Percentiles rank a stretch among this genome's conserved stretches.
Conservation (phyloP, 495 filamentous ascomycete species). For the Tricharina praecox region DNA sequence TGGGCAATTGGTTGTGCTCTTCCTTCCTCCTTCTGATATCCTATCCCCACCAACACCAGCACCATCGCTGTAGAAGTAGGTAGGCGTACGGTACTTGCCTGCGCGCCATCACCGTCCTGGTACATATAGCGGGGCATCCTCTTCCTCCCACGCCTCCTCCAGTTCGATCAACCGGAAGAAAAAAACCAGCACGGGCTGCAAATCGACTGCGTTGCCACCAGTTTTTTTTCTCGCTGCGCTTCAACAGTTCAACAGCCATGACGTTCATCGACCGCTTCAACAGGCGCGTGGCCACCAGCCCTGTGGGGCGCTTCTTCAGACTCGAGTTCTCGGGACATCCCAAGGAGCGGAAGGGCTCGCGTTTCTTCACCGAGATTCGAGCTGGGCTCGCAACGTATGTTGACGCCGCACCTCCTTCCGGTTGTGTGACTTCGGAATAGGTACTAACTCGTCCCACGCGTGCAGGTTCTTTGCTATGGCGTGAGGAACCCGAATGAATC, state of each 20-base stretch:
- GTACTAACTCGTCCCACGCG: too few species aligned
- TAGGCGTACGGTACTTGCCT: too few species aligned
- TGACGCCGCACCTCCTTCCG: background rate
- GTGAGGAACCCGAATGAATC: slow-evolving; percentile 62
- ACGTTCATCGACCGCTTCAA: slow-evolving; percentile 25
- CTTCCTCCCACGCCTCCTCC: background rate
- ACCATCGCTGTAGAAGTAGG: too few species aligned
- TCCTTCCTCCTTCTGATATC: too few species aligned
- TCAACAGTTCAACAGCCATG: slow-evolving; percentile 10
- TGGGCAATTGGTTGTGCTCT: too few species aligned
- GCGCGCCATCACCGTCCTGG: too few species aligned
- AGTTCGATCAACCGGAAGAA: background rate
- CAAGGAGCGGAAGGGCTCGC: slow-evolving; percentile 52
- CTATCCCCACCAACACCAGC: too few species aligned
- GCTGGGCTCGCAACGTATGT: slow-evolving; percentile 51
- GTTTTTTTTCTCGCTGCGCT: background rate
- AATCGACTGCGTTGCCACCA: background rate
- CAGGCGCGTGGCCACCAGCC: slow-evolving; percentile 20
- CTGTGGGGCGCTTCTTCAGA: slow-evolving; percentile 54
- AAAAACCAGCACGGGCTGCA: too few species aligned
- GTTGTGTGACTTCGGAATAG: too few species aligned
- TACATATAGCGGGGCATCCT: slow-evolving; percentile 2
- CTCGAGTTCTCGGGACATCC: slow-evolving; percentile 58
- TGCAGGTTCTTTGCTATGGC: slow-evolving; percentile 68
- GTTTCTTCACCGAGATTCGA: slow-evolving; percentile 63